These are phyloP conservation scores for Solidago caesia DNA, from an alignment of 129 eudicot genomes.

Conservation along the genomic window DNA sequence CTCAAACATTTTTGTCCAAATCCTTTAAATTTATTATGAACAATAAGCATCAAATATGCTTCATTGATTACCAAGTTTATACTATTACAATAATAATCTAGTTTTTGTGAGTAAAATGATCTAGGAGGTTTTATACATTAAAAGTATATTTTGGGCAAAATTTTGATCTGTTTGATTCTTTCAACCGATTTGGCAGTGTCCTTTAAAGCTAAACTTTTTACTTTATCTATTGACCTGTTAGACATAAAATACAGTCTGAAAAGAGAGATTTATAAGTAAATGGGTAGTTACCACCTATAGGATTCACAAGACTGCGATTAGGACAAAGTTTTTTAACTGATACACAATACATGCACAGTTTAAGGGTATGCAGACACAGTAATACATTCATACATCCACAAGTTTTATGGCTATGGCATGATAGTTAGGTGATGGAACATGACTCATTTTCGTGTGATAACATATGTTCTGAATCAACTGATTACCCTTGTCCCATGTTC, in stretches of 20 bases:
- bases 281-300: no score
- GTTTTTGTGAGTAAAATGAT: not conserved
- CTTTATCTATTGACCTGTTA: no score
- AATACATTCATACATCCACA: not conserved
- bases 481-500: not conserved
- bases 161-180: no score
- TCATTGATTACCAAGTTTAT: not conserved
- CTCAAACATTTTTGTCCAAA: not conserved
- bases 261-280: no score
- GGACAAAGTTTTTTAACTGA: no score
- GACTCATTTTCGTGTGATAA: not conserved
- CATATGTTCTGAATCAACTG: not conserved
- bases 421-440: not conserved
- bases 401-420: not conserved
- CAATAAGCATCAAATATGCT: not conserved
- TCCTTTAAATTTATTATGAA: not conserved
- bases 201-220: no score
- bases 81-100: no score
- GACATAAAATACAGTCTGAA: no score
- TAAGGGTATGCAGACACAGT: not conserved
- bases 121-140: no score
- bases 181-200: no score
- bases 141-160: no score
- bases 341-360: not conserved
- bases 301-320: no score